A percentile compares a stretch with the other conserved stretches of the same genome.
Evolutionary conservation across 805 yeast species (phyloP).

Genomic region (Yamadazyma sp.): DNA sequence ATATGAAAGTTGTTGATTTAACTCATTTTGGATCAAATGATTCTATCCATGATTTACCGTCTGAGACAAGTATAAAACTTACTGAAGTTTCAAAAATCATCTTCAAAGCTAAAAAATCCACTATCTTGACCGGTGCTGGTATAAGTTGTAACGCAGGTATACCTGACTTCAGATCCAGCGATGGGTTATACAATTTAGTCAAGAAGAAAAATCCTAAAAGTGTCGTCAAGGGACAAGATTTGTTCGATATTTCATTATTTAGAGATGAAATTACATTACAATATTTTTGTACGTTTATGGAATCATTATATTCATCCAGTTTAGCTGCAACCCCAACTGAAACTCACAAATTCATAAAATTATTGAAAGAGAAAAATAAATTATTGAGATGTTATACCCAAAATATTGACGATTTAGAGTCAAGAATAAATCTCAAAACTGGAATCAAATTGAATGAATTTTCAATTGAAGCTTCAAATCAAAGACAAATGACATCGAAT

Average conservation of each 20-base stretch:
- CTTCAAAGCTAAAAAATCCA: constrained; percentile 54
- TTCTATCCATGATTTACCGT: constrained; percentile 17
- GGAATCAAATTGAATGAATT: constrained; percentile 44
- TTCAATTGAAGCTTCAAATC: constrained; percentile 16
- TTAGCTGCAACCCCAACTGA: constrained; percentile 72
- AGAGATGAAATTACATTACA: constrained; percentile 61
- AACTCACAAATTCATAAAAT: constrained; percentile 73
- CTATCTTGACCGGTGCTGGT: constrained; percentile 91
- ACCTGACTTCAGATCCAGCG: constrained; percentile 86
- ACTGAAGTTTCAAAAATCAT: constrained; percentile 41
- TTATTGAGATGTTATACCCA: constrained; percentile 89
- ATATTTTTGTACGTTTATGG: constrained; percentile 89
- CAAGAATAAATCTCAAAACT: constrained; percentile 56
- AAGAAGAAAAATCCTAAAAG: constrained; percentile 59
- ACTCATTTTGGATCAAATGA: constrained; percentile 9
- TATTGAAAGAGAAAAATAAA: constrained; percentile 58
- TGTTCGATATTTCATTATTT: constrained; percentile 84
- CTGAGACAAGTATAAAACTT: constrained; percentile 31
- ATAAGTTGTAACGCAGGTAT: constrained; percentile 96
- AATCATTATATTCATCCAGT: constrained; percentile 64
- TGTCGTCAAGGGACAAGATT: constrained; percentile 79
- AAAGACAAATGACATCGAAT: constrained; percentile 5
- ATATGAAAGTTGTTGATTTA: constrained; percentile 31
- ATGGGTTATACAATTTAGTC: constrained; percentile 78
- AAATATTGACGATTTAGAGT: constrained; percentile 87